These are phyloP conservation scores for Penicillium sp. DNA, from an alignment of 2,329 filamentous ascomycete genomes.

Conservation along the genomic window DNA sequence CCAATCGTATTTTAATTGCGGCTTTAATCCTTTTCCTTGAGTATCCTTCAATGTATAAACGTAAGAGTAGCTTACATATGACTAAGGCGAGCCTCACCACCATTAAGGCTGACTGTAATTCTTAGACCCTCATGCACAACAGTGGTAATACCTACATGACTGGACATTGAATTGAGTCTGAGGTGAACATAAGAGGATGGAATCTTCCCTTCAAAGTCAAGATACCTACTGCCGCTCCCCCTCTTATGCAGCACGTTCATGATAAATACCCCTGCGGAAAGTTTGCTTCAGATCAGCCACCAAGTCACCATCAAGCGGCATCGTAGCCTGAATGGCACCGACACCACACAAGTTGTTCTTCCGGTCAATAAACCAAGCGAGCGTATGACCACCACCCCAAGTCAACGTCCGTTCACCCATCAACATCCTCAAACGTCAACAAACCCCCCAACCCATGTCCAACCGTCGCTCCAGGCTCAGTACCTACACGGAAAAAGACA, in stretches of 20 bases:
- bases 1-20: not conserved
- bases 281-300: constrained; percentile 42
- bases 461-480: constrained; percentile 31
- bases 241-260: constrained; percentile 39
- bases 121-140: no score
- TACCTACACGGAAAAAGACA: constrained; percentile 39
- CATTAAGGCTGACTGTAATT: no score
- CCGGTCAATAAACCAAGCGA: constrained; percentile 52
- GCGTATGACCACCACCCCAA: constrained; percentile 50
- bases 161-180: not conserved
- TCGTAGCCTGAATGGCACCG: constrained; percentile 41
- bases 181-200: not conserved
- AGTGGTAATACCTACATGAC: no score
- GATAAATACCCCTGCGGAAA: constrained; percentile 47
- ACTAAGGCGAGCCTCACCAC: no score
- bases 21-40: not conserved
- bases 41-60: not conserved
- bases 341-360: constrained; percentile 49
- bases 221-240: not conserved
- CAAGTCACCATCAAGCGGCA: constrained; percentile 34
- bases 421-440: constrained; percentile 42
- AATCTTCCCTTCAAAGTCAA: no score
- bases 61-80: no score
- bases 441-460: constrained; percentile 47
- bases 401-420: constrained; percentile 44